phyloP scores from a whole-genome alignment of 1,284 basidiomycete genomes.

The Moesziomyces sp. region DNA sequence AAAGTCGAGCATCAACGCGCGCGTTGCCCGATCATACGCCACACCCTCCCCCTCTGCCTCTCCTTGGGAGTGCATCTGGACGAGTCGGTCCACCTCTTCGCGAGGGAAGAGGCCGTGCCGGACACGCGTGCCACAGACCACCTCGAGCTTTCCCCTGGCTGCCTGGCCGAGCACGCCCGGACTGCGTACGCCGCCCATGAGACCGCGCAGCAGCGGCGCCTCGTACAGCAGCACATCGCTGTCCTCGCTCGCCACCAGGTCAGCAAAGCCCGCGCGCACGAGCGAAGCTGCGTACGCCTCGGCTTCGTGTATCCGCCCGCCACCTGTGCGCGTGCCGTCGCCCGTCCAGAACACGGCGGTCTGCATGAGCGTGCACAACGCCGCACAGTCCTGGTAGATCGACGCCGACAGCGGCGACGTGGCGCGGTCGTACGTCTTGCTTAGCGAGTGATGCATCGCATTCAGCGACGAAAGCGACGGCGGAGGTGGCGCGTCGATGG shows the following conservation, averaged over 20 bases:
- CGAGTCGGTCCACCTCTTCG: conserved; percentile 18
- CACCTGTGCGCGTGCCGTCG: conserved; percentile 51
- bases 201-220: conserved; percentile 61
- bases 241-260: conserved; percentile 67
- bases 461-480: conserved; percentile 24
- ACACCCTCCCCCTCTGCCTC: not conserved
- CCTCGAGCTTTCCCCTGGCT: conserved; percentile 42
- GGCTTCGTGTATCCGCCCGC: conserved; percentile 62
- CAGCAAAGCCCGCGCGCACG: conserved; percentile 59
- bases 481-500: not conserved
- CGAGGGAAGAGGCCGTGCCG: conserved; percentile 45
- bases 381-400: conserved; percentile 54
- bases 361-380: conserved; percentile 52
- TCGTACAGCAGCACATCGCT: conserved; percentile 67
- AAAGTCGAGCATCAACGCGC: conserved; percentile 57
- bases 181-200: conserved; percentile 45
- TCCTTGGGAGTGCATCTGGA: not conserved
- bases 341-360: conserved; percentile 64
- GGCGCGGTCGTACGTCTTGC: conserved; percentile 50
- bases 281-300: conserved; percentile 66
- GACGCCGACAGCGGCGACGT: conserved; percentile 42
- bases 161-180: conserved; percentile 9
- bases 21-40: conserved; percentile 33
- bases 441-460: conserved; percentile 40
- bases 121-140: conserved; percentile 50